Conservation (phyloP, 2,329 filamentous ascomycete genomes). For the Aureobasidium sp. region DNA sequence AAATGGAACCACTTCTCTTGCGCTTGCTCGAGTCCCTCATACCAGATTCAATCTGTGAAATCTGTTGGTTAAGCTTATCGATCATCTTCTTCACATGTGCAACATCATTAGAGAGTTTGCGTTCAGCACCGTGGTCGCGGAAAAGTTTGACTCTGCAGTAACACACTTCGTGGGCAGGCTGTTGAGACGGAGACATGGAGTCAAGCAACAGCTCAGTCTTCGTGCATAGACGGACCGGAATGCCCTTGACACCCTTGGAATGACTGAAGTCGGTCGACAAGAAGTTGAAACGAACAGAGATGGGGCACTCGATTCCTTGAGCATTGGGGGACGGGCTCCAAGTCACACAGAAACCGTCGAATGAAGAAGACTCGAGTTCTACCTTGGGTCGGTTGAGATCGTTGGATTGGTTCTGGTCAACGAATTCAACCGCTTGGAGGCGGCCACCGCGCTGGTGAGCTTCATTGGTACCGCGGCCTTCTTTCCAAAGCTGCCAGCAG, state of each 20-base stretch:
- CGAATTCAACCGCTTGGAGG: slow-evolving; percentile 89
- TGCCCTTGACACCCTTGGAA: slow-evolving; percentile 96
- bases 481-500: slow-evolving; percentile 93
- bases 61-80: slow-evolving; percentile 92
- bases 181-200: slow-evolving; percentile 40
- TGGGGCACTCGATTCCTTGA: slow-evolving; percentile 67
- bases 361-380: slow-evolving; percentile 59
- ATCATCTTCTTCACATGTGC: slow-evolving; percentile 95
- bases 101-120: slow-evolving; percentile 90
- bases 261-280: slow-evolving; percentile 98
- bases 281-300: slow-evolving; percentile 96
- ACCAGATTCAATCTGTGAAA: slow-evolving; percentile 63
- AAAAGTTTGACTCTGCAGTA: slow-evolving; percentile 98
- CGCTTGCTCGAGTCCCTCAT: slow-evolving; percentile 55
- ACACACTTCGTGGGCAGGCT: slow-evolving; percentile 60
- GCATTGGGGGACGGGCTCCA: slow-evolving; percentile 65
- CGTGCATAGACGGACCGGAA: slow-evolving; percentile 84
- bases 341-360: slow-evolving; percentile 86
- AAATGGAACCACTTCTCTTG: slow-evolving; percentile 50
- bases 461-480: slow-evolving; percentile 90
- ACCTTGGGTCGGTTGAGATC: slow-evolving; percentile 39
- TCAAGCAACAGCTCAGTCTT: slow-evolving; percentile 67
- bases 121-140: slow-evolving; percentile 88
- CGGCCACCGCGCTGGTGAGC: slow-evolving; percentile 89
- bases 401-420: slow-evolving; percentile 57